phyloP scores from a whole-genome alignment of 257 asterid genomes.

The Handroanthus guayacan region DNA sequence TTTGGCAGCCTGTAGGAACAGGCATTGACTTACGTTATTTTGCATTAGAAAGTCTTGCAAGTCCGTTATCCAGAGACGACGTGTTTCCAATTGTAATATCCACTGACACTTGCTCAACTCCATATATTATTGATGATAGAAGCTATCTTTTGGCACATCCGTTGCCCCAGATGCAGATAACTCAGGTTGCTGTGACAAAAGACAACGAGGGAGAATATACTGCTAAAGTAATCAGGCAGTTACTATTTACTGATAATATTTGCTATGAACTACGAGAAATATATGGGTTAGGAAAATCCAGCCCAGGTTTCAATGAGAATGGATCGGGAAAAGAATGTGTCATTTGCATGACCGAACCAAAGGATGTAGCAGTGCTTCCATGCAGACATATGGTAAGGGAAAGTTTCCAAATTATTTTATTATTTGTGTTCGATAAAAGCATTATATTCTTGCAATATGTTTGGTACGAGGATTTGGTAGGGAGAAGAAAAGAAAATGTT shows the following conservation, averaged over 20 bases:
- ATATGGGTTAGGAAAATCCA: constrained; percentile 71
- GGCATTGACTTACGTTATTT: constrained; percentile 71
- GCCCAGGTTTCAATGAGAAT: constrained; percentile 44
- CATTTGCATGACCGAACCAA: constrained; percentile 79
- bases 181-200: constrained; percentile 61
- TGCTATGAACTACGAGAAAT: constrained; percentile 78
- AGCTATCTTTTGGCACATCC: constrained; percentile 41
- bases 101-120: constrained; percentile 60
- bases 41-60: constrained; percentile 51
- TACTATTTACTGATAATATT: constrained; percentile 63
- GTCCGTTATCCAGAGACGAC: constrained; percentile 49
- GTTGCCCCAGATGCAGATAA: constrained; percentile 65
- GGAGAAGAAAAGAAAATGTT: too few species aligned
- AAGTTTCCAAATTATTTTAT: neutral
- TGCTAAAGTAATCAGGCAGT: constrained; percentile 63
- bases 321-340: constrained; percentile 77
- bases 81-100: constrained; percentile 69
- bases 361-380: constrained; percentile 74
- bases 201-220: constrained; percentile 50
- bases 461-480: too few species aligned
- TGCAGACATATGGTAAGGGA: constrained; percentile 81
- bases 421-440: neutral
- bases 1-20: constrained; percentile 75
- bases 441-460: neutral
- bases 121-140: constrained; percentile 43